These are phyloP conservation scores for Ilex aquifolium DNA, from an alignment of 257 asterid genomes.

Conservation along the genomic window DNA sequence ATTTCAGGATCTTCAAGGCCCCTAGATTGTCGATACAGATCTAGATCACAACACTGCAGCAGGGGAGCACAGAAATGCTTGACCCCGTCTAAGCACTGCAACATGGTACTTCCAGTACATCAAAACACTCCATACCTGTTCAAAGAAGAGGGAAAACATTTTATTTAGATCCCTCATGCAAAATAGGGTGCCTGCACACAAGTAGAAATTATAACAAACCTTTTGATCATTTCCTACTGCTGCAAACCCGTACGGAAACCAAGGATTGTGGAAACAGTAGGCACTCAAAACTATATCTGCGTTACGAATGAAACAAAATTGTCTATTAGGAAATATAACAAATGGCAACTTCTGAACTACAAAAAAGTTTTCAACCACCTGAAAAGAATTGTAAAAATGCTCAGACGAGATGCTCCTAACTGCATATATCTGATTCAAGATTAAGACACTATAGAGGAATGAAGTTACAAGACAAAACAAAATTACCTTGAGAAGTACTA, in stretches of 20 bases:
- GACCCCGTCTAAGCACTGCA: slow-evolving; percentile 88
- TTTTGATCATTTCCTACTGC: slow-evolving; percentile 2
- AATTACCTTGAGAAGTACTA: too few species aligned
- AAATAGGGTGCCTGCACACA: not conserved
- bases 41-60: slow-evolving; percentile 86
- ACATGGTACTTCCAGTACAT: slow-evolving; percentile 65
- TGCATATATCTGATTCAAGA: too few species aligned
- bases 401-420: too few species aligned
- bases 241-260: not conserved
- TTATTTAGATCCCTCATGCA: not conserved
- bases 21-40: slow-evolving; percentile 57
- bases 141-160: slow-evolving; percentile 5
- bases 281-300: too few species aligned
- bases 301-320: too few species aligned
- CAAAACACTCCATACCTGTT: slow-evolving; percentile 84
- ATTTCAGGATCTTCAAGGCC: slow-evolving; percentile 95
- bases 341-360: too few species aligned
- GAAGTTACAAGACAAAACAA: too few species aligned
- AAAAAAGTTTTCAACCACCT: too few species aligned
- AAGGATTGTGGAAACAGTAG: too few species aligned
- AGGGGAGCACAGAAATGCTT: slow-evolving; percentile 84
- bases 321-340: too few species aligned
- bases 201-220: not conserved
- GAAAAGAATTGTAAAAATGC: too few species aligned
- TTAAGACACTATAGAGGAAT: too few species aligned